Evolutionary conservation across 495 filamentous ascomycete genomes (phyloP).

Genomic region (Talaromyces thailandensis): DNA sequence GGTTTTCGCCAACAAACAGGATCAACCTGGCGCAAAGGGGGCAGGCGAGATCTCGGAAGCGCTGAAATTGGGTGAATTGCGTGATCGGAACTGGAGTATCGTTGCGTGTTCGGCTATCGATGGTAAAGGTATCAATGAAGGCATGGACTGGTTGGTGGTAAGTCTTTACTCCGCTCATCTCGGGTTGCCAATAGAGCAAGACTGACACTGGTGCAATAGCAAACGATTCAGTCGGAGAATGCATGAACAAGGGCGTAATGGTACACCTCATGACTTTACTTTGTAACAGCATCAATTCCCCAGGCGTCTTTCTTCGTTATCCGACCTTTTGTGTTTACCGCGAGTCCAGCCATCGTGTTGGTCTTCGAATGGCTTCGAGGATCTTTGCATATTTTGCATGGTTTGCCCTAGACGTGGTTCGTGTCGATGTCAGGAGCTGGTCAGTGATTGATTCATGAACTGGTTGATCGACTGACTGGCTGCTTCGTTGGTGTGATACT

Average conservation of each 20-base stretch:
- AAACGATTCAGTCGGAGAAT: conserved; percentile 41
- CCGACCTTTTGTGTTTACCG: conserved; percentile 15
- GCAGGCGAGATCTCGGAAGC: conserved; percentile 95
- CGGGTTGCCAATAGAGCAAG: not conserved
- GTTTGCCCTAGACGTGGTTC: not conserved
- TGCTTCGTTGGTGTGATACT: not conserved
- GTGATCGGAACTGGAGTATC: conserved; percentile 98
- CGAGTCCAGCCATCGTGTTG: not conserved
- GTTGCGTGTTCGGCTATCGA: conserved; percentile 95
- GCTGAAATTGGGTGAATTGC: conserved; percentile 75
- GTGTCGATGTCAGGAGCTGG: not conserved
- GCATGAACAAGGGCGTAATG: conserved; percentile 19
- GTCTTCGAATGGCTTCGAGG: not conserved
- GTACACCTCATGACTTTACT: not conserved
- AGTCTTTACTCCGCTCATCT: conserved; percentile 32
- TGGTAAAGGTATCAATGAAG: conserved; percentile 85
- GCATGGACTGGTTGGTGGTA: conserved; percentile 99
- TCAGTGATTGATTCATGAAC: not conserved
- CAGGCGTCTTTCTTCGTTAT: conserved; percentile 12
- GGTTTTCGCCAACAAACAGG: conserved; percentile 98
- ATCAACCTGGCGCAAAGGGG: conserved; percentile 93
- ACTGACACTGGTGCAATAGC: conserved; percentile 15
- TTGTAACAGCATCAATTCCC: conserved; percentile 6
- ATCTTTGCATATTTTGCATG: not conserved
- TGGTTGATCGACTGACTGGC: not conserved